Conservation (phyloP, 768 basidiomycete genomes). For the Chiua virens region DNA sequence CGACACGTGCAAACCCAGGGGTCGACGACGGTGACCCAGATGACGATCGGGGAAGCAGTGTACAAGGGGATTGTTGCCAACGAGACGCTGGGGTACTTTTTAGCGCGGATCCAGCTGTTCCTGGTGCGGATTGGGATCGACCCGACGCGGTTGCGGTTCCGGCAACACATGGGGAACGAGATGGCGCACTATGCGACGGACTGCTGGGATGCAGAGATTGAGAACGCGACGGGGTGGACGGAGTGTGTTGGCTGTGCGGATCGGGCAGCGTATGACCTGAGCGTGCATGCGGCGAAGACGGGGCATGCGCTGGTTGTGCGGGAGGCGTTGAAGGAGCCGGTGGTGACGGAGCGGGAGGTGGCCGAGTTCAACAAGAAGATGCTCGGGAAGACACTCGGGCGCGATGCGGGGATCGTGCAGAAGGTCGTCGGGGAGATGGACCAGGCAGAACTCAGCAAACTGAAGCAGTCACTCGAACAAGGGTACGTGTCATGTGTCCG, state of each 20-base stretch:
- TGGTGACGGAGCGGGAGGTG: constrained; percentile 76
- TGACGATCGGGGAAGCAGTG: constrained; percentile 89
- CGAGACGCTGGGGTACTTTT: constrained; percentile 96
- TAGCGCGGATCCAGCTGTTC: constrained; percentile 90
- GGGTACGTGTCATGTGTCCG: constrained; percentile 50
- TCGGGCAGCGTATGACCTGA: constrained; percentile 94
- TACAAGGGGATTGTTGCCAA: constrained; percentile 86
- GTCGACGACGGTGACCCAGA: constrained; percentile 56
- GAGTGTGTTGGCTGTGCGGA: constrained; percentile 99
- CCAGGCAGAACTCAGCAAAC: constrained; percentile 58
- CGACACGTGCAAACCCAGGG: constrained; percentile 82
- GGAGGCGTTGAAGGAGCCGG: constrained; percentile 81
- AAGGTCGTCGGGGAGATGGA: constrained; percentile 64
- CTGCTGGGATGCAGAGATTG: constrained; percentile 99
- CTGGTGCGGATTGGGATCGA: constrained; percentile 89
- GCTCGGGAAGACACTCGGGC: constrained; percentile 87
- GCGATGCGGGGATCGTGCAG: constrained; percentile 69
- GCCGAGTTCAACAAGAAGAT: constrained; percentile 84
- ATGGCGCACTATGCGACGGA: constrained; percentile 99
- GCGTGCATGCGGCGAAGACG: constrained; percentile 83
- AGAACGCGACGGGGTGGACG: constrained; percentile 85
- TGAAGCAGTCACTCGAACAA: constrained; percentile 71
- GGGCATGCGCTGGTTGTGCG: constrained; percentile 84
- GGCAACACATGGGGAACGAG: constrained; percentile 98
- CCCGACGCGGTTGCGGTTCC: constrained; percentile 79